phyloP scores from a whole-genome alignment of 176 grass and related monocot species.

The Dactylis glomerata region DNA sequence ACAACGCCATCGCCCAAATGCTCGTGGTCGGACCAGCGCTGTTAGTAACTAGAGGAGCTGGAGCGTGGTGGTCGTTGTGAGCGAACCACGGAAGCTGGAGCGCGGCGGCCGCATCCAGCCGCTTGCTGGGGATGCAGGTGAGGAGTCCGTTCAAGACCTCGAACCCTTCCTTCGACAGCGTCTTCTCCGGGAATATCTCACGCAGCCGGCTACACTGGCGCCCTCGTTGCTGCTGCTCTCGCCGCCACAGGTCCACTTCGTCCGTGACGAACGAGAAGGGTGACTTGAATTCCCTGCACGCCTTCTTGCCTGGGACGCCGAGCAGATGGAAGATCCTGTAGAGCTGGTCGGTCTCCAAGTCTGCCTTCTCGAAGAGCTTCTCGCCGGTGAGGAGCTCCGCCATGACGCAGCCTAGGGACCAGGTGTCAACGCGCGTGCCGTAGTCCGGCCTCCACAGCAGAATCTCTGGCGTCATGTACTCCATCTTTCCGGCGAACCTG shows the following conservation, averaged over 20 bases:
- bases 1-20: neutral
- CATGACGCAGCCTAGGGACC: neutral
- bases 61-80: neutral
- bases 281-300: neutral
- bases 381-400: neutral
- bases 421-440: neutral
- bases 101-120: neutral
- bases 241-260: neutral
- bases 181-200: too few species aligned
- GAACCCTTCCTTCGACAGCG: too few species aligned
- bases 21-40: neutral
- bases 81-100: too few species aligned
- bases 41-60: neutral
- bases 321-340: neutral
- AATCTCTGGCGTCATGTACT: neutral
- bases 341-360: neutral
- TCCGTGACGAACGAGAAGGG: neutral
- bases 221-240: neutral
- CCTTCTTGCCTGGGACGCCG: neutral
- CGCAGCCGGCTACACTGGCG: neutral
- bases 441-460: neutral
- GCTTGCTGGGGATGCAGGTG: neutral
- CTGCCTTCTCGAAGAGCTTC: neutral
- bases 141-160: slow-evolving; percentile 11
- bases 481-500: neutral